Evolutionary conservation across 2,329 filamentous ascomycete species (phyloP).

Genomic region (Sarocladium strictum): DNA sequence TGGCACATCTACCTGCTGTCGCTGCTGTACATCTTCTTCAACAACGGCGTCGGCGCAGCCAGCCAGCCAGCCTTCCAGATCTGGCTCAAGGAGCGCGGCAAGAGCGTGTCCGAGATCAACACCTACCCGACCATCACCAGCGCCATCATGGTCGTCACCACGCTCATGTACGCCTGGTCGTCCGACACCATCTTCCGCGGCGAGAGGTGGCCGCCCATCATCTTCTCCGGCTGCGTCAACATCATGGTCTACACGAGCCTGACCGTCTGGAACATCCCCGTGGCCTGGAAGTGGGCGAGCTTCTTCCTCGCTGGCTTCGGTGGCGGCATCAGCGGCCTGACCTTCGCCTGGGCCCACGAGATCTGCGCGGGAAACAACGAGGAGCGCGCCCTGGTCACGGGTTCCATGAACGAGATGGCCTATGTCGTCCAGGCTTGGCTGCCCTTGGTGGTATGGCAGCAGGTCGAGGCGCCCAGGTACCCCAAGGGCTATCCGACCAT

Average conservation of each 20-base stretch:
- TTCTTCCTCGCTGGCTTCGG: constrained; percentile 51
- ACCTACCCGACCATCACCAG: constrained; percentile 54
- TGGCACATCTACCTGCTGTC: constrained; percentile 61
- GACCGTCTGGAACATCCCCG: constrained; percentile 38
- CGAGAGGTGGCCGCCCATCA: constrained; percentile 56
- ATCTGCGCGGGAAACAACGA: constrained; percentile 50
- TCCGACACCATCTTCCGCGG: constrained; percentile 56
- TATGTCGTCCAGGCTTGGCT: constrained; percentile 67
- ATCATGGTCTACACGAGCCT: constrained; percentile 34
- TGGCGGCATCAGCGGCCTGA: constrained; percentile 39
- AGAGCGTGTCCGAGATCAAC: constrained; percentile 38
- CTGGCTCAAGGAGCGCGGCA: constrained; percentile 39
- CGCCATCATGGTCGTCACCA: constrained; percentile 49
- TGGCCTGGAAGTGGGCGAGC: constrained; percentile 57
- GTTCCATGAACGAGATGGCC: constrained; percentile 62
- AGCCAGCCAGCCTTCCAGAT: constrained; percentile 50
- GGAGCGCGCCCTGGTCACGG: constrained; percentile 60
- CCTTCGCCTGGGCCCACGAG: constrained; percentile 44
- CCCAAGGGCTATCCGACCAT: constrained; percentile 55
- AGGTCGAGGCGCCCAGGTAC: constrained; percentile 55
- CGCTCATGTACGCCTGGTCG: constrained; percentile 59
- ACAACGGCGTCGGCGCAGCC: constrained; percentile 44
- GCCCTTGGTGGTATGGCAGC: constrained; percentile 60
- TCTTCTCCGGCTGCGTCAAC: constrained; percentile 45
- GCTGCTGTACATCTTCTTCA: constrained; percentile 57